Conservation (phyloP, 2,329 filamentous ascomycete genomes). For the Botryosphaeria dothidea region DNA sequence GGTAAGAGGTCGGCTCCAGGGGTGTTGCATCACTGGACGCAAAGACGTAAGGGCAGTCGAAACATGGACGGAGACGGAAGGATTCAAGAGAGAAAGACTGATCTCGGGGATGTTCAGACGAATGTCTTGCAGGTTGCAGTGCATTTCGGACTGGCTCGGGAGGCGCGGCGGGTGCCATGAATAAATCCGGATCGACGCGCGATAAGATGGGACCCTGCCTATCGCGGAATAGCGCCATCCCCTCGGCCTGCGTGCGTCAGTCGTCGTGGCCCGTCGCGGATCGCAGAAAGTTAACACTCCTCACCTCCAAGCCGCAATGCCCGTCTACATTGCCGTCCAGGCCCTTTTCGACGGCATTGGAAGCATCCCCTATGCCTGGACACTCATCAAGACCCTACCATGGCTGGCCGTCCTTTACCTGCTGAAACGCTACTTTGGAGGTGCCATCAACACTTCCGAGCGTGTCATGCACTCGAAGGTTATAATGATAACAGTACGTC, state of each 20-base stretch:
- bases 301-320: slow-evolving; percentile 49
- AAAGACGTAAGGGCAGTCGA: too few species aligned
- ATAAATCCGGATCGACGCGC: background rate
- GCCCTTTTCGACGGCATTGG: slow-evolving; percentile 56
- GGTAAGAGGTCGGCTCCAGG: too few species aligned
- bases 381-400: slow-evolving; percentile 54
- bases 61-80: too few species aligned
- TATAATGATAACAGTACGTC: slow-evolving; percentile 77
- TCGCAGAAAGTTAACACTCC: slow-evolving; percentile 7
- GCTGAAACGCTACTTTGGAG: slow-evolving; percentile 76
- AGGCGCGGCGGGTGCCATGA: background rate
- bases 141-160: too few species aligned
- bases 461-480: slow-evolving; percentile 91
- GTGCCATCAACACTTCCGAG: slow-evolving; percentile 72
- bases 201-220: background rate
- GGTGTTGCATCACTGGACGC: too few species aligned
- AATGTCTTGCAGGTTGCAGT: too few species aligned
- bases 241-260: slow-evolving; percentile 16
- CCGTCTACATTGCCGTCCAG: slow-evolving; percentile 60
- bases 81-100: too few species aligned
- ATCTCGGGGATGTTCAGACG: too few species aligned
- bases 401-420: slow-evolving; percentile 55
- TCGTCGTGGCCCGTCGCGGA: background rate
- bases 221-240: background rate
- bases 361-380: slow-evolving; percentile 55